These are phyloP conservation scores for Cantharellus anzutake DNA, from an alignment of 768 basidiomycete genomes.

Conservation along the genomic window DNA sequence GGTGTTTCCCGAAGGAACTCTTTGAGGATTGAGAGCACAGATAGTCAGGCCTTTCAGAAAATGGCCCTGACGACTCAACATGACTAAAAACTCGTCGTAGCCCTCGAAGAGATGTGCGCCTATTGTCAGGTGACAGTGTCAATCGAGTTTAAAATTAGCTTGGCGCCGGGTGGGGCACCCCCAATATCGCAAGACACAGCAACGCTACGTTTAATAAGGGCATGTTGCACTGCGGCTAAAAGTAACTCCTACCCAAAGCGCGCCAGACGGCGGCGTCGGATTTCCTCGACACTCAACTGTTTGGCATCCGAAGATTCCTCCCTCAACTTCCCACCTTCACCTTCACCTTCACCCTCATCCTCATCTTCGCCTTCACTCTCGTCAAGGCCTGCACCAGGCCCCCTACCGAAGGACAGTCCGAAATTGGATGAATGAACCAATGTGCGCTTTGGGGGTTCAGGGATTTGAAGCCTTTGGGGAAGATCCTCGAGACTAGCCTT, in stretches of 20 bases:
- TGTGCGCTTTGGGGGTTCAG: constrained; percentile 14
- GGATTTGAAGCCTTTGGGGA: constrained; percentile 30
- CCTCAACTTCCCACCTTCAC: constrained; percentile 16
- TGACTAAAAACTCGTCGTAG: no score
- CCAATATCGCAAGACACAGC: no score
- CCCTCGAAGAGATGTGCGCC: no score
- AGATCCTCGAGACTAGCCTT: constrained; percentile 57
- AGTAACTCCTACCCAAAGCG: constrained; percentile 28
- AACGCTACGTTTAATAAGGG: no score
- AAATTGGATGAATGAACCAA: background rate
- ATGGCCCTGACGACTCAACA: no score
- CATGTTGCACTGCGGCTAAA: no score
- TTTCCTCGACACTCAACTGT: constrained; percentile 39
- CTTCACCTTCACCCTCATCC: constrained; percentile 17
- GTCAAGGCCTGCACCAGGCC: background rate
- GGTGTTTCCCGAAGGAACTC: no score
- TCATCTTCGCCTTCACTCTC: background rate
- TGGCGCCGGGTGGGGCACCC: no score
- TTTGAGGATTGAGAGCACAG: no score
- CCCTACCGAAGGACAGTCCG: background rate
- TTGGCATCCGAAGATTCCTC: constrained; percentile 16
- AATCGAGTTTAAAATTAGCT: no score
- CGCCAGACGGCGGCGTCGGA: constrained; percentile 42
- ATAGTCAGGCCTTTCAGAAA: no score
- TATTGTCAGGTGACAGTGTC: no score